Conservation (phyloP, 495 filamentous ascomycete genomes). For the Ascobolus immersus region DNA sequence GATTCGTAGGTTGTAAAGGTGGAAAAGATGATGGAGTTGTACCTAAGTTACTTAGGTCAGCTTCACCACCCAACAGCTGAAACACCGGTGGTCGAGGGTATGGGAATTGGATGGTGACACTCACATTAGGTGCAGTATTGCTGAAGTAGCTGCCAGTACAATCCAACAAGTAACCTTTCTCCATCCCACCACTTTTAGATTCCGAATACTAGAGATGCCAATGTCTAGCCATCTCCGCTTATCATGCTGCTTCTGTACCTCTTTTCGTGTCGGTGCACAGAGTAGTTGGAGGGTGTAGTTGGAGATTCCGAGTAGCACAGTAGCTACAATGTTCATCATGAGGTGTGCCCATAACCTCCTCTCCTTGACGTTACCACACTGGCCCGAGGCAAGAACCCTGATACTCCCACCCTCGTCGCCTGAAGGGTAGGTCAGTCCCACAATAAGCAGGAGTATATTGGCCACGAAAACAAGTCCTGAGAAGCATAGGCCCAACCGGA, state of each 20-base stretch:
- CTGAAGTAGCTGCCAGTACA: constrained; percentile 1
- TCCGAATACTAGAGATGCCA: constrained; percentile 3
- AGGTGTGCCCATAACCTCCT: neutral
- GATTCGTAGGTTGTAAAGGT: constrained; percentile 1
- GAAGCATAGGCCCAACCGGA: no score
- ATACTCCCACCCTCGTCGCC: no score
- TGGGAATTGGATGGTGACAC: neutral
- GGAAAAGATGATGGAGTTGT: constrained; percentile 2
- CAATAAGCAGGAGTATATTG: no score
- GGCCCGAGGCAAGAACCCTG: no score
- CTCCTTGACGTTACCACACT: neutral
- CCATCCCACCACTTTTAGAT: constrained; percentile 1
- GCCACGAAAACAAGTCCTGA: no score
- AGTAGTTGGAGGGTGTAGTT: constrained; percentile 4
- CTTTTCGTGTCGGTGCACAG: constrained; percentile 1
- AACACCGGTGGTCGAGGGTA: no score
- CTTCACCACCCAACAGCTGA: neutral
- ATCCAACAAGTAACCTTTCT: constrained; percentile 1
- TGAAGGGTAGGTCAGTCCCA: no score
- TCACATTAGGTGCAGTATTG: constrained; percentile 4
- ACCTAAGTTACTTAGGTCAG: neutral
- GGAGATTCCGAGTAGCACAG: neutral
- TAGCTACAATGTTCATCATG: neutral
- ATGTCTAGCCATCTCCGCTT: constrained; percentile 4
- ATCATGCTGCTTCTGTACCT: constrained; percentile 3